Evolutionary conservation across 768 basidiomycete species (phyloP), one percentile per base, ranked within the genome.

Genomic region (Lyophyllum atratum): DNA sequence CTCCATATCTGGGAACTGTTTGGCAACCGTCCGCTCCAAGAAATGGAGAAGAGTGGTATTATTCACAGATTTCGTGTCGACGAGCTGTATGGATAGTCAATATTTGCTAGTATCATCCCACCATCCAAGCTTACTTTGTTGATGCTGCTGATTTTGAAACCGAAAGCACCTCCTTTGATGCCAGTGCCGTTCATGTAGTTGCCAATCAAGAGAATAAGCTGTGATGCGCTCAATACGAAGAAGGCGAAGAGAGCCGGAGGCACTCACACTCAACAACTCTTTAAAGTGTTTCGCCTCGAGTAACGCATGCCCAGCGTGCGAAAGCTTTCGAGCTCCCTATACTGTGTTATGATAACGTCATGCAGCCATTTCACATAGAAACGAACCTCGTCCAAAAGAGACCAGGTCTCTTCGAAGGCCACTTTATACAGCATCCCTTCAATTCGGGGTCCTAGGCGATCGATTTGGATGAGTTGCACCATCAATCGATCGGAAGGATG

Each of bases 181-280:
- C 95, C 94, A 52, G 93, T 90, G 6, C 95, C 93, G 68, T 99
- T 99, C 89, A 98, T 95, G 71, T 94, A 99, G 70, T 99, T 99
- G 42, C 96, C 96, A 63, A 99, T 85, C 64, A 95, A 81, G 14
- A 99, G 86, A 61, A 98, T 97, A 40, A 99, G 83, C 89, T 81
- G 57, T n/a, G 52, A 21, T 29, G 25, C 45, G 21, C 2, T 39
- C 21, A 52, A 42, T 9, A 46, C 3, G 31, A 26, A 50, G 15
- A 19, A 43, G 26, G 21, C 53, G 15, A 42, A 29, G 44, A 25
- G 47, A 25, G 43, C 43, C 31, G 31, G 19, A 29, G 45, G n/a
- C 4, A 66, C 83, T 58, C 65, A 93, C 93, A 61, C 85, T 94
- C 50, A 98, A 82, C 28, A 98, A 75, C 68, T 95, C 89, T 65